Conservation (phyloP, 768 basidiomycete genomes). For the Kwoniella shandongensis region DNA sequence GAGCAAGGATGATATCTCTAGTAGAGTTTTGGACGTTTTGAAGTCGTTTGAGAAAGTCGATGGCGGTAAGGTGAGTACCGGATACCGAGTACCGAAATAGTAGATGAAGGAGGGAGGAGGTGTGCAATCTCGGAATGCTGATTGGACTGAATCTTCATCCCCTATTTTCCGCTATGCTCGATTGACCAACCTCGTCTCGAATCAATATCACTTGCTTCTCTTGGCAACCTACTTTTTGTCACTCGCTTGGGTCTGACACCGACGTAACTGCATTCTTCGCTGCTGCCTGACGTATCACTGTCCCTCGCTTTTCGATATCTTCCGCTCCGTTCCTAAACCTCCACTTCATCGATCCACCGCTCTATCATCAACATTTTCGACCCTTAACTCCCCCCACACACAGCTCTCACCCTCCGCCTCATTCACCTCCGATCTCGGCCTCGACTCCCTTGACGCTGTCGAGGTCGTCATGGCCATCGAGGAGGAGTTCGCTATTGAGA, state of each 20-base stretch:
- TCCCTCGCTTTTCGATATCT: not conserved
- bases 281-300: too few species aligned
- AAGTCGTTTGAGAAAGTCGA: conserved; percentile 89
- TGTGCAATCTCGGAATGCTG: conserved; percentile 11
- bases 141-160: conserved; percentile 10
- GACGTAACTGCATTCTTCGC: too few species aligned
- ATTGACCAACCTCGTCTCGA: too few species aligned
- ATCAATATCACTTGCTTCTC: too few species aligned
- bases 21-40: conserved; percentile 76
- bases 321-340: not conserved
- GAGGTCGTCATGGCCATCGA: conserved; percentile 99
- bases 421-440: conserved; percentile 78
- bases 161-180: not conserved
- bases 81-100: too few species aligned
- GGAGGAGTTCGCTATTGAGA: conserved; percentile 98
- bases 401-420: conserved; percentile 68
- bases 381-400: not conserved
- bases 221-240: too few species aligned
- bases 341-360: conserved; percentile 1
- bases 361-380: not conserved
- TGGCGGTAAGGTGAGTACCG: conserved; percentile 67
- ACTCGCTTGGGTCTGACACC: too few species aligned
- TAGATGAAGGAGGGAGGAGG: too few species aligned
- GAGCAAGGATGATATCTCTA: conserved; percentile 66
- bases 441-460: conserved; percentile 94